These are phyloP conservation scores for Circinella minor DNA, from an alignment of 371 early-diverging fungal genomes.

Conservation along the genomic window DNA sequence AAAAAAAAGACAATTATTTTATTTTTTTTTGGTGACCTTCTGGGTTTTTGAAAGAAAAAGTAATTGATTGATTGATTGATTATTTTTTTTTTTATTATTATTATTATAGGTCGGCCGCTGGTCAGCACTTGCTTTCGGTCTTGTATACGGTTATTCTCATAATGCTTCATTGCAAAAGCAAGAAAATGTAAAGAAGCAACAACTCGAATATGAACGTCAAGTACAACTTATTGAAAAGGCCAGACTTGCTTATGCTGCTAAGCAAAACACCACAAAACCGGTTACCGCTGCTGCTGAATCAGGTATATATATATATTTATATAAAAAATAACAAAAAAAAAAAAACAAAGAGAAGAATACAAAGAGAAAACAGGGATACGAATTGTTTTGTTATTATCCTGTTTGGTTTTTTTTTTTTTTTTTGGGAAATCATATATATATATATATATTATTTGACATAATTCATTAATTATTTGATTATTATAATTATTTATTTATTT, in stretches of 20 bases:
- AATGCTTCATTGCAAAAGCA: conserved; percentile 66
- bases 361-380: neutral
- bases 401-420: neutral
- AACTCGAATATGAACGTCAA: conserved; percentile 68
- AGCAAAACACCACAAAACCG: conserved; percentile 49
- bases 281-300: conserved; percentile 15
- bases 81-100: too few species aligned
- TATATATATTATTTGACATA: neutral
- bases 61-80: too few species aligned
- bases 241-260: conserved; percentile 65
- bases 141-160: conserved; percentile 76
- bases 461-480: neutral
- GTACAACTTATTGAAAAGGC: conserved; percentile 75
- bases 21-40: too few species aligned
- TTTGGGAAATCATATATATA: neutral
- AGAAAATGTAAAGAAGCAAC: conserved; percentile 59
- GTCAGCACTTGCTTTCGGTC: conserved; percentile 74
- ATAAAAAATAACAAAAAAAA: too few species aligned
- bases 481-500: conserved; percentile 11
- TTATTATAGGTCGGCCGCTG: conserved; percentile 82
- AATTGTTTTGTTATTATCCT: too few species aligned
- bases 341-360: neutral
- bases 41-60: too few species aligned
- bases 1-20: too few species aligned
- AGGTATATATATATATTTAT: conserved; percentile 18